Conservation (phyloP, 2,329 filamentous ascomycete genomes). For the Ascochyta lentis region DNA sequence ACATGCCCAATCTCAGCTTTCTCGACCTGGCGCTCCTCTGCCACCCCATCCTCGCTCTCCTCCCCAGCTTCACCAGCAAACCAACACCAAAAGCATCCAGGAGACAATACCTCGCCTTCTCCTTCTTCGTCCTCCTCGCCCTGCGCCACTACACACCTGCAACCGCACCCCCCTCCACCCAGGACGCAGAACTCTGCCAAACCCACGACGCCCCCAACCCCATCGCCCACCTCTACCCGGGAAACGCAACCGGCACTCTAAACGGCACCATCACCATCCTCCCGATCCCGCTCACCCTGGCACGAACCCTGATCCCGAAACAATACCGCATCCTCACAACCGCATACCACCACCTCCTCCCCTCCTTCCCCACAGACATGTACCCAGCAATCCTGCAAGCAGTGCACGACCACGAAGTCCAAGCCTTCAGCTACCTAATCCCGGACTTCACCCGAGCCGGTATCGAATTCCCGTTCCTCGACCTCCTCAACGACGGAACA, state of each 20-base stretch:
- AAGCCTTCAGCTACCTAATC: constrained; percentile 52
- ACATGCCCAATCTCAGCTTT: neutral
- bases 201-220: constrained; percentile 55
- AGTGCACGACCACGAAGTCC: constrained; percentile 60
- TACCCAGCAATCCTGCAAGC: constrained; percentile 62
- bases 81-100: constrained; percentile 4
- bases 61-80: constrained; percentile 32
- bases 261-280: constrained; percentile 62
- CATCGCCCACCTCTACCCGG: constrained; percentile 56
- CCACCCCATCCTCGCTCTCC: constrained; percentile 40
- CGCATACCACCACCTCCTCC: constrained; percentile 57
- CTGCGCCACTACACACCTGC: constrained; percentile 20
- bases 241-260: constrained; percentile 59
- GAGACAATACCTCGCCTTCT: constrained; percentile 25
- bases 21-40: constrained; percentile 40
- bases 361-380: constrained; percentile 58
- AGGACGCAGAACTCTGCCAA: constrained; percentile 24
- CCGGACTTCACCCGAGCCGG: constrained; percentile 59
- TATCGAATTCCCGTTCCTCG: constrained; percentile 64
- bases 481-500: constrained; percentile 58
- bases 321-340: constrained; percentile 59
- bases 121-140: constrained; percentile 28
- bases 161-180: neutral
- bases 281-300: constrained; percentile 57
- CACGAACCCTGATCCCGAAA: constrained; percentile 57